Conservation (phyloP, 108 stramenopile genomes). For the Discostella pseudostelligera region DNA sequence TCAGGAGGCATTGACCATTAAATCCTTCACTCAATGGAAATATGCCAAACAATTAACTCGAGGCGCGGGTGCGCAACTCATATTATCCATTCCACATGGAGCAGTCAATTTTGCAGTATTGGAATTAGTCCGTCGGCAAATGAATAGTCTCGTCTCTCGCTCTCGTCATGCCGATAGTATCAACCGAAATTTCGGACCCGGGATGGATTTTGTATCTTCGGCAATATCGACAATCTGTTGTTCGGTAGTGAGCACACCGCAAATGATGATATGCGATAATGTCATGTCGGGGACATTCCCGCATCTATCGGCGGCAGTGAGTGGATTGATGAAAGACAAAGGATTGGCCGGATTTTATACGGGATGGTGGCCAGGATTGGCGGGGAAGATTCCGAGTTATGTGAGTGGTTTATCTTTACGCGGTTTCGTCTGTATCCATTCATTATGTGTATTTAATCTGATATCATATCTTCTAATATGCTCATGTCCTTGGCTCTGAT, state of each 20-base stretch:
- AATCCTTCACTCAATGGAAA: constrained; percentile 50
- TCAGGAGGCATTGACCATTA: constrained; percentile 45
- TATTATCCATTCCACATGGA: constrained; percentile 93
- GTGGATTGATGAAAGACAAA: constrained; percentile 52
- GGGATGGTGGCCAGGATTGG: constrained; percentile 96
- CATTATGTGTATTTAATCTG: no score
- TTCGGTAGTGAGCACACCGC: constrained; percentile 88
- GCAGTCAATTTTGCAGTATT: constrained; percentile 96
- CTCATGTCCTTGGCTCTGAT: no score
- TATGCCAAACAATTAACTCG: constrained; percentile 69
- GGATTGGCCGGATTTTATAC: constrained; percentile 91
- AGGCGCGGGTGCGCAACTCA: constrained; percentile 94
- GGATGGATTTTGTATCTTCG: constrained; percentile 90
- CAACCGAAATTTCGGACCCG: constrained; percentile 71
- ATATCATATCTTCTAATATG: no score
- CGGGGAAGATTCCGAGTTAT: constrained; percentile 94
- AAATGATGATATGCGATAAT: constrained; percentile 95
- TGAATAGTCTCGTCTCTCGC: constrained; percentile 55
- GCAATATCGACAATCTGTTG: constrained; percentile 90
- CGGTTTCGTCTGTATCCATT: neutral
- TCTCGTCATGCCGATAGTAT: constrained; percentile 46
- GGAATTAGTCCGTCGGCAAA: constrained; percentile 73
- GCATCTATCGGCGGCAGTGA: constrained; percentile 66
- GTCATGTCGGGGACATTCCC: constrained; percentile 97
- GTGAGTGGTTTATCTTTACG: constrained; percentile 44